Evolutionary conservation across 1,139 yeast species (phyloP).

Genomic region (Debaryomyces coudertii): DNA sequence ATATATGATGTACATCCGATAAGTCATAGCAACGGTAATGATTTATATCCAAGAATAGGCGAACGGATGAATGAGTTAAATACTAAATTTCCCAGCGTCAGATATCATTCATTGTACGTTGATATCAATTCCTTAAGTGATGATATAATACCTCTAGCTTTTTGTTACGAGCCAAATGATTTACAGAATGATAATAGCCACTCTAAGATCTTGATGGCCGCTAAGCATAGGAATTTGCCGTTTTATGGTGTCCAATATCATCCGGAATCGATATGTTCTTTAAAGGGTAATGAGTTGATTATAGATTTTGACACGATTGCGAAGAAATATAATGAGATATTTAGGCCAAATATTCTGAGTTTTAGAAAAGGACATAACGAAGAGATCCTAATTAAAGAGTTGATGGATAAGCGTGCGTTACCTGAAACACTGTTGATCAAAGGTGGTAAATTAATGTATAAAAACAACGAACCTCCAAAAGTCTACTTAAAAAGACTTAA

Average conservation of each 20-base stretch:
- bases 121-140: slow-evolving; percentile 23
- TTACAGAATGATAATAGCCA: slow-evolving; percentile 26
- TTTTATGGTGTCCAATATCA: slow-evolving; percentile 96
- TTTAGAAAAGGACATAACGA: background rate
- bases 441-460: slow-evolving; percentile 4
- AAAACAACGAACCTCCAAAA: slow-evolving; percentile 5
- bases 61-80: slow-evolving; percentile 19
- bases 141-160: slow-evolving; percentile 59
- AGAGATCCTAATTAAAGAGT: background rate
- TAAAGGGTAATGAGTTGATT: slow-evolving; percentile 60
- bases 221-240: slow-evolving; percentile 59
- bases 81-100: slow-evolving; percentile 60
- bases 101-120: slow-evolving; percentile 88
- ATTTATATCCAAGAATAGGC: slow-evolving; percentile 27
- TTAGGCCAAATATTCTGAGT: slow-evolving; percentile 10
- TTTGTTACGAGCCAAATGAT: slow-evolving; percentile 42
- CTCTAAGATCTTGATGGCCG: slow-evolving; percentile 75
- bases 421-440: slow-evolving; percentile 7
- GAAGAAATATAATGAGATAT: slow-evolving; percentile 31
- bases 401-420: slow-evolving; percentile 5
- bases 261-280: slow-evolving; percentile 92
- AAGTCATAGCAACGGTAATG: slow-evolving; percentile 13
- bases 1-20: slow-evolving; percentile 55
- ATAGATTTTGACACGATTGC: slow-evolving; percentile 67
- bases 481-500: slow-evolving; percentile 22